Evolutionary conservation across 495 filamentous ascomycete genomes (phyloP), one percentile per base, ranked within the genome.

Genomic region (Tuber magnatum): DNA sequence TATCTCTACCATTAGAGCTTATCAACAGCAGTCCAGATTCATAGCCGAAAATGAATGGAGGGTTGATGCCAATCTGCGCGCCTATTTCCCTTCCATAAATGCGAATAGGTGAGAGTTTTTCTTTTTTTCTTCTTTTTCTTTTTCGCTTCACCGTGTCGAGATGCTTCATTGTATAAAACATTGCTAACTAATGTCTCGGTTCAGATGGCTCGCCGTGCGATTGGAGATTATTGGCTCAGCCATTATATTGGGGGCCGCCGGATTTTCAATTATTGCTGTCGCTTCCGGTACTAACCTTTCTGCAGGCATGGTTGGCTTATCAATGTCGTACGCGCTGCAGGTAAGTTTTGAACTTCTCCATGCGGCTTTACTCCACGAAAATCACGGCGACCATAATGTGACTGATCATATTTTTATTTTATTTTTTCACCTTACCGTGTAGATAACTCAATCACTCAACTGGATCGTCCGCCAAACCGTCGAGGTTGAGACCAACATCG

Each of bases 401-500:
- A 75, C 75, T 75, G 46, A 77, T 81, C 75, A 73, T 71, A 74
- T 77, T 46, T 80, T 74, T 77, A 3, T 70, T 75, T n/a, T n/a
- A n/a, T n/a, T n/a, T n/a, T n/a, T 80, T 42, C 32, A 16, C n/a
- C 10, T 35, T 35, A 35, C 12, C 56, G 10, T 22, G 24, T 35
- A 97, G 85, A 98, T 98, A 82, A 99, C 96, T 32, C 92, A 93
- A 81, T 96, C 94, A n/a, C 87, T 99, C 76, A 99, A 99, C 86
- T 99, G 95, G 95, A 97, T 99, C 80, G 96, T 99, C 69, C 91
- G 96, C 73, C 96, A 99, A 85, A 97, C 95, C 6, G 96, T 99
- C 24, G 96, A 99, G 84, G 96, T 98, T 43, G 96, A 99, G 86
- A 98, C 95, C 51, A 99, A 99, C 84, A 98, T 98, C 77, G 94